phyloP scores from a whole-genome alignment of 1,139 yeast species.

The Zygoascus meyerae region DNA sequence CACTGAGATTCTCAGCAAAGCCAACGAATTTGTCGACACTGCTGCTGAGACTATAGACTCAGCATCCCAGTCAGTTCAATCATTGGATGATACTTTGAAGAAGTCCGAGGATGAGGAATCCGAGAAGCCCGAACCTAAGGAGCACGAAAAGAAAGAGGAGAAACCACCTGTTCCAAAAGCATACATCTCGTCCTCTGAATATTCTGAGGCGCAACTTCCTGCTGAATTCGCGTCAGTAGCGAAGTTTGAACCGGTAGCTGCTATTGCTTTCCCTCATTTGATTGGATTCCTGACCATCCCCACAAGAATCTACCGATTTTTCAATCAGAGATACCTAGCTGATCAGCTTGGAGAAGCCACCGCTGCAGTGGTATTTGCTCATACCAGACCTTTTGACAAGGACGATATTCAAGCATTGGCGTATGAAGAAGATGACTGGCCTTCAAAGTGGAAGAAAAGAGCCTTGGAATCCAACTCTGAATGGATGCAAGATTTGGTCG shows the following conservation, averaged over 20 bases:
- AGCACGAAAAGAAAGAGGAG: conserved; percentile 32
- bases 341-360: conserved; percentile 64
- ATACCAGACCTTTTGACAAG: conserved; percentile 51
- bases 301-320: conserved; percentile 68
- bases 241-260: conserved; percentile 55
- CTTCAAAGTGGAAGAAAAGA: conserved; percentile 69
- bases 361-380: conserved; percentile 51
- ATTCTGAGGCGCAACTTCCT: conserved; percentile 50
- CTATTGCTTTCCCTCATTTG: conserved; percentile 66
- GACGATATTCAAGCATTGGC: conserved; percentile 50
- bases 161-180: conserved; percentile 54
- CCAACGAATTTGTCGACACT: neutral
- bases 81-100: neutral
- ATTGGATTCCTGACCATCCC: conserved; percentile 78
- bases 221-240: conserved; percentile 46
- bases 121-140: conserved; percentile 15
- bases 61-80: neutral
- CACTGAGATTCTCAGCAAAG: too few species aligned
- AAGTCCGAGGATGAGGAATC: conserved; percentile 1
- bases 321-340: conserved; percentile 64
- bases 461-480: conserved; percentile 72
- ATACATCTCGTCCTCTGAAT: conserved; percentile 53
- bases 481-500: conserved; percentile 75
- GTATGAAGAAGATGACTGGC: conserved; percentile 89
- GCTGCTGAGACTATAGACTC: neutral